A percentile compares a stretch with the other conserved stretches of the same genome.
phyloP scores from a whole-genome alignment of 169 alveolate species.

The Eimeria sp. region DNA sequence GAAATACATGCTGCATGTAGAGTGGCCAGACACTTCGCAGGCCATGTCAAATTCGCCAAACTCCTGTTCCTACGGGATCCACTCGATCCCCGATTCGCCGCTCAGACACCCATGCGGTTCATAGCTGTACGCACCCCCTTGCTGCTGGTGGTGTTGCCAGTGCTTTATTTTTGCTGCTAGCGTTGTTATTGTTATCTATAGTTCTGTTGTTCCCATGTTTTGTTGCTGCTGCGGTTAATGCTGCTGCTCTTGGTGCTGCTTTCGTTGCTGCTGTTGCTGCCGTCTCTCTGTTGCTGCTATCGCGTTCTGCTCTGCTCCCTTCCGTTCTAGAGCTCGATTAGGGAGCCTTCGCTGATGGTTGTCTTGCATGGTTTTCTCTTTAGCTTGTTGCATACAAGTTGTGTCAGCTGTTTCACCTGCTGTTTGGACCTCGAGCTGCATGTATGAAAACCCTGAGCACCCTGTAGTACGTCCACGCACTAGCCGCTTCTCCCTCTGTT shows the following conservation, averaged over 20 bases:
- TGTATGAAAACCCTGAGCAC: too few relatives aligned
- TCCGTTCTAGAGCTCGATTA: too few relatives aligned
- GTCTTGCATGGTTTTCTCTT: too few relatives aligned
- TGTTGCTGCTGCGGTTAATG: neutral
- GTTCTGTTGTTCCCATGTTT: neutral
- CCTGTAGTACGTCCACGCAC: too few relatives aligned
- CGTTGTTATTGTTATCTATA: neutral
- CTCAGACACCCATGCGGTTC: conserved; percentile 57
- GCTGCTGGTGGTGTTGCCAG: neutral
- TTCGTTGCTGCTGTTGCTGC: neutral
- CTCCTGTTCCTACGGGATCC: conserved; percentile 59
- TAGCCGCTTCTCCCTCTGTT: neutral
- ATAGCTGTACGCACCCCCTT: neutral
- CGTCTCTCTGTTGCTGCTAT: neutral
- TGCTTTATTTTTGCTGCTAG: neutral
- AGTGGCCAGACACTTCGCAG: conserved; percentile 64
- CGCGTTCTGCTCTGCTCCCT: neutral
- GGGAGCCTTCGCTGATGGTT: neutral
- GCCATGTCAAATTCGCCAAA: conserved; percentile 45
- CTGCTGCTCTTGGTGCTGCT: neutral
- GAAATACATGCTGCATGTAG: conserved; percentile 87
- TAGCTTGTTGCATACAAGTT: too few relatives aligned
- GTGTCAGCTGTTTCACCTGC: too few relatives aligned
- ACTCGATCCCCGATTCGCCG: conserved; percentile 29
- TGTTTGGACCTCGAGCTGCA: too few relatives aligned